phyloP scores from a whole-genome alignment of 148 eudicot species.

The Pouteria glomerata region DNA sequence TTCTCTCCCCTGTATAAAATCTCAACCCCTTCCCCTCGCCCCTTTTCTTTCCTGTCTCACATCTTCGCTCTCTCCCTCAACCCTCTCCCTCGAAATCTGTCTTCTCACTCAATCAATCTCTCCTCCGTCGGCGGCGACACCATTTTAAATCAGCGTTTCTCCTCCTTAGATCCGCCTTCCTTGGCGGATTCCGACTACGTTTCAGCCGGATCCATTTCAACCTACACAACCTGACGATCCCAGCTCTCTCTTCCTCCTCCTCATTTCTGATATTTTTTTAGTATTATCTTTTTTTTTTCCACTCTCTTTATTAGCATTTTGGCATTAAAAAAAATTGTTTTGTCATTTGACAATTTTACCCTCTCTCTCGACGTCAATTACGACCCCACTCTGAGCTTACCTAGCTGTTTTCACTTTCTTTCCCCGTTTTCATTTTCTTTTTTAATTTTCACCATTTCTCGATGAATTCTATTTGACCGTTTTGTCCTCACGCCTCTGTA shows the following conservation, averaged over 20 bases:
- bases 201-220: background rate
- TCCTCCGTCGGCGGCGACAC: background rate
- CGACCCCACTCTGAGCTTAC: background rate
- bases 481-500: background rate
- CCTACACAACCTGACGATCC: background rate
- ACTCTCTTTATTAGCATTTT: background rate
- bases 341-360: background rate
- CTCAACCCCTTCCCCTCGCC: background rate
- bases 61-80: too few relatives aligned
- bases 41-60: background rate
- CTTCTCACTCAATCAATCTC: background rate
- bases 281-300: background rate
- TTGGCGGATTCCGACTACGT: background rate
- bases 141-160: background rate
- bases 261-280: background rate
- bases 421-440: background rate
- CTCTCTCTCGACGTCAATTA: background rate
- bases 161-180: background rate
- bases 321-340: background rate
- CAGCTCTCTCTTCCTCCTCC: background rate
- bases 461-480: background rate
- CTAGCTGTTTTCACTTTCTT: background rate
- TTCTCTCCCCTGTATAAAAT: background rate
- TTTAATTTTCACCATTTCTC: background rate
- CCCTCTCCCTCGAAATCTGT: background rate